These are phyloP conservation scores for Penicillium sp. DNA, from an alignment of 2,329 filamentous ascomycete genomes.

Conservation along the genomic window DNA sequence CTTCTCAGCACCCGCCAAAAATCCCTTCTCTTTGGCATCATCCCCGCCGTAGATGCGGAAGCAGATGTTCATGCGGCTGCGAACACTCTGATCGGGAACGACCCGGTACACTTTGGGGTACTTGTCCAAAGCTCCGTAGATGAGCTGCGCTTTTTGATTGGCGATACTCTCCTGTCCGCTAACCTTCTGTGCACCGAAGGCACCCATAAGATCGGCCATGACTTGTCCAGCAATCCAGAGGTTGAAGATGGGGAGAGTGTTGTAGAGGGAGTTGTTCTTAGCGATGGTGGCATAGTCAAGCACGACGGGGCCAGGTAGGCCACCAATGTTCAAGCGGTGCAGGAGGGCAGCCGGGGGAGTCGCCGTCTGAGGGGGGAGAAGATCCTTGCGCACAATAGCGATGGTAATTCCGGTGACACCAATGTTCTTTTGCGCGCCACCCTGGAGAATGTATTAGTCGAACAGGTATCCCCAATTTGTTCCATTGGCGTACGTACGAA, in stretches of 20 bases:
- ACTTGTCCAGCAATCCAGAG: constrained; percentile 89
- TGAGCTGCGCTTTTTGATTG: constrained; percentile 68
- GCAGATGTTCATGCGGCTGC: constrained; percentile 93
- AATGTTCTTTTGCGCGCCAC: constrained; percentile 90
- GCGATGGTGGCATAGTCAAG: constrained; percentile 80
- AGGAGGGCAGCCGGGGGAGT: constrained; percentile 68
- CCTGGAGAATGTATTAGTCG: constrained; percentile 32
- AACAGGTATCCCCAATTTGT: background rate
- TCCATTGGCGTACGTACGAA: constrained; percentile 59
- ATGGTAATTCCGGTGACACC: constrained; percentile 83
- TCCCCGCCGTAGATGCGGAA: constrained; percentile 69
- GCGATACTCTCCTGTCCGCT: constrained; percentile 72
- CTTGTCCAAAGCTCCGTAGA: constrained; percentile 75
- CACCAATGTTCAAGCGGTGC: constrained; percentile 70
- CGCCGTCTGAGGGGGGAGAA: constrained; percentile 65
- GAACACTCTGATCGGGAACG: constrained; percentile 69
- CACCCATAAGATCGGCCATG: constrained; percentile 68
- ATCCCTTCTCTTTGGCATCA: constrained; percentile 71
- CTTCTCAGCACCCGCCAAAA: constrained; percentile 69
- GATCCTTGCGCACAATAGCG: constrained; percentile 74
- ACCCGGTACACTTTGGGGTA: constrained; percentile 71
- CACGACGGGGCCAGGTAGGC: constrained; percentile 63
- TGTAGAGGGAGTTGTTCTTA: constrained; percentile 94
- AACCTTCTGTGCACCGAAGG: constrained; percentile 65
- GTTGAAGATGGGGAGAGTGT: constrained; percentile 92